A percentile compares a stretch with the other conserved stretches of the same genome.
These are phyloP conservation scores for Castanopsis chinensis DNA, from an alignment of 306 rosid species.

Conservation along the genomic window DNA sequence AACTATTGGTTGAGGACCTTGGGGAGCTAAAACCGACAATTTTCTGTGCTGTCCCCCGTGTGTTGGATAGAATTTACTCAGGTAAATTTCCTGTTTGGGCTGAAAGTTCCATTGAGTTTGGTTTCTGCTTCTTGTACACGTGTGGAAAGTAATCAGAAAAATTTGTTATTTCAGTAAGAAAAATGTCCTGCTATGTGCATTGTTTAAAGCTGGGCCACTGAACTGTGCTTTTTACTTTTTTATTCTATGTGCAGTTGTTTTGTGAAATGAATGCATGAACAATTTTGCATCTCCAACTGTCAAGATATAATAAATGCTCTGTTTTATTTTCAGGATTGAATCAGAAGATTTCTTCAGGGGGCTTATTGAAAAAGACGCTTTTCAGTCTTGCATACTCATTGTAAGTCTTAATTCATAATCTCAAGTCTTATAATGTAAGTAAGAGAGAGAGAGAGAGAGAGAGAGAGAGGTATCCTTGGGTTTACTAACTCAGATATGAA, in stretches of 20 bases:
- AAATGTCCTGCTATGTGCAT: slow-evolving; percentile 11
- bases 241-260: neutral
- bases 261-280: neutral
- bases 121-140: neutral
- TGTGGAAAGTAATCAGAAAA: slow-evolving; percentile 10
- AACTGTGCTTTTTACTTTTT: neutral
- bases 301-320: slow-evolving; percentile 1
- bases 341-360: slow-evolving; percentile 74
- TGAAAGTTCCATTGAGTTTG: slow-evolving; percentile 2
- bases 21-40: slow-evolving; percentile 87
- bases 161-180: slow-evolving; percentile 10
- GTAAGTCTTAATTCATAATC: slow-evolving; percentile 49
- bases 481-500: neutral
- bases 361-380: slow-evolving; percentile 61
- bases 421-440: neutral
- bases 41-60: slow-evolving; percentile 98
- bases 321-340: slow-evolving; percentile 63
- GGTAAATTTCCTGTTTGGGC: slow-evolving; percentile 40
- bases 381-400: slow-evolving; percentile 72
- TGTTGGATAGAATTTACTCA: slow-evolving; percentile 79
- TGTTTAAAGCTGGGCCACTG: slow-evolving; percentile 14
- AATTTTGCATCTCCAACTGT: neutral
- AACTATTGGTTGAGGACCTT: slow-evolving; percentile 78
- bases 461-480: no score
- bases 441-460: neutral